These are phyloP conservation scores for Cercospora sp. DNA, from an alignment of 2,329 filamentous ascomycete genomes.

Conservation along the genomic window DNA sequence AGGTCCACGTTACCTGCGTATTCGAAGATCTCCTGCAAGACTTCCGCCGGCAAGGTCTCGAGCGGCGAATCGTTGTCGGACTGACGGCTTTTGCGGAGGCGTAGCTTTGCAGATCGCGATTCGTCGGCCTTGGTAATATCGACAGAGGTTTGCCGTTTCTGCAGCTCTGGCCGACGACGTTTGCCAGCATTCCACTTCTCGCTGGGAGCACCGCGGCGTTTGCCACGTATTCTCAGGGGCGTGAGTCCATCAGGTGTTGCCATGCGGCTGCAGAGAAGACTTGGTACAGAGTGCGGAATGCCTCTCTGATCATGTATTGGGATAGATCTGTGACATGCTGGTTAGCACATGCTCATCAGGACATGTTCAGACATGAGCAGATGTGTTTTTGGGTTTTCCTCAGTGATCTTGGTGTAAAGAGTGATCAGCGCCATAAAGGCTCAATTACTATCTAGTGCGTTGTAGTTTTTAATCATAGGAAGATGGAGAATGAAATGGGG, in stretches of 20 bases:
- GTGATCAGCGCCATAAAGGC: slow-evolving; percentile 38
- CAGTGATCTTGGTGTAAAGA: slow-evolving; percentile 46
- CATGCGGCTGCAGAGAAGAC: slow-evolving; percentile 5
- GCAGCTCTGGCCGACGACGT: slow-evolving; percentile 25
- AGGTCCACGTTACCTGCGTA: slow-evolving; percentile 36
- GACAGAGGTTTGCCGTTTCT: slow-evolving; percentile 14
- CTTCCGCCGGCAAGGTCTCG: slow-evolving; percentile 39
- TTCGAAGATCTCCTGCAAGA: slow-evolving; percentile 40
- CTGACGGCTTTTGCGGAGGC: not conserved
- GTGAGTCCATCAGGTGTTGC: slow-evolving; percentile 24
- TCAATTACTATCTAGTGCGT: slow-evolving; percentile 58
- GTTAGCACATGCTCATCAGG: slow-evolving; percentile 3
- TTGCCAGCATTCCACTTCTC: slow-evolving; percentile 35
- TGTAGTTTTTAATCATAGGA: slow-evolving; percentile 64
- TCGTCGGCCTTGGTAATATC: slow-evolving; percentile 15
- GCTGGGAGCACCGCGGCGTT: slow-evolving; percentile 27
- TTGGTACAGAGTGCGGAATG: not conserved
- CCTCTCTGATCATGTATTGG: not conserved
- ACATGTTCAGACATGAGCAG: not conserved
- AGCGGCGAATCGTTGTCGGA: slow-evolving; percentile 27
- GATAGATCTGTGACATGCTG: not conserved
- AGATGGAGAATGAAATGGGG: slow-evolving; percentile 26
- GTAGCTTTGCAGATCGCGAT: slow-evolving; percentile 19
- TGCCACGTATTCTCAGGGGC: slow-evolving; percentile 39
- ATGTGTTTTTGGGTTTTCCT: slow-evolving; percentile 22